These are phyloP conservation scores for Buxus sempervirens DNA, from an alignment of 164 flowering plant species.

Conservation along the genomic window DNA sequence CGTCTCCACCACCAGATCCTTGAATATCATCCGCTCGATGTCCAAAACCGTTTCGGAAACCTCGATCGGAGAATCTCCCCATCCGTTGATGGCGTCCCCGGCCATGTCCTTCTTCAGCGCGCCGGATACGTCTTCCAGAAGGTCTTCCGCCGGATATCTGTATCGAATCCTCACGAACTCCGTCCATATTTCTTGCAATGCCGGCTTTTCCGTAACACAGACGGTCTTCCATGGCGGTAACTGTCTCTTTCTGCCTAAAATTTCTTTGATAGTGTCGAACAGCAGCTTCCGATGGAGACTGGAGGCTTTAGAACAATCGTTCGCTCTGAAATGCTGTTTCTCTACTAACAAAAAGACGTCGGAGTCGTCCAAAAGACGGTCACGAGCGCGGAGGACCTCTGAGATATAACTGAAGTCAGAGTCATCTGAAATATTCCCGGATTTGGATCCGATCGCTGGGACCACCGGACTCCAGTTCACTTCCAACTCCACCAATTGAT, in stretches of 20 bases:
- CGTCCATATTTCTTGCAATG: conserved; percentile 51
- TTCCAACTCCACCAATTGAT: conserved; percentile 34
- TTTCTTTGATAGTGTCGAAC: conserved; percentile 67
- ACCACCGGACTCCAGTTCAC: conserved; percentile 34
- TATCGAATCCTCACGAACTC: conserved; percentile 52
- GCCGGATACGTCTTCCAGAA: conserved; percentile 50
- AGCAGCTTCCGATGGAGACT: conserved; percentile 58
- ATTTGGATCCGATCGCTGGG: conserved; percentile 24
- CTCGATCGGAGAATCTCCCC: conserved; percentile 61
- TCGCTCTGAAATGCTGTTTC: conserved; percentile 51
- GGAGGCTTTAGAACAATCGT: conserved; percentile 38
- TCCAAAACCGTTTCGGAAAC: conserved; percentile 64
- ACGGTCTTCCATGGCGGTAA: conserved; percentile 61
- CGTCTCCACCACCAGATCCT: conserved; percentile 75
- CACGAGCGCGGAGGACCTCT: conserved; percentile 54
- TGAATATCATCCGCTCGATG: conserved; percentile 79
- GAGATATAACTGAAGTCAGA: conserved; percentile 59
- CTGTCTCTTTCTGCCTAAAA: conserved; percentile 42
- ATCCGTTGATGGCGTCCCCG: conserved; percentile 42
- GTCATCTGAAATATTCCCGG: conserved; percentile 31
- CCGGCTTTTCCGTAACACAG: conserved; percentile 12
- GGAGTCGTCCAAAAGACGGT: conserved; percentile 44
- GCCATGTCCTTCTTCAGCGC: conserved; percentile 62
- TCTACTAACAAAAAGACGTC: conserved; percentile 57
- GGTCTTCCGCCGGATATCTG: conserved; percentile 43